Base-by-base conservation (phyloP, 192 early-diverging fungal species). In the Entomortierella beljakovae region DNA sequence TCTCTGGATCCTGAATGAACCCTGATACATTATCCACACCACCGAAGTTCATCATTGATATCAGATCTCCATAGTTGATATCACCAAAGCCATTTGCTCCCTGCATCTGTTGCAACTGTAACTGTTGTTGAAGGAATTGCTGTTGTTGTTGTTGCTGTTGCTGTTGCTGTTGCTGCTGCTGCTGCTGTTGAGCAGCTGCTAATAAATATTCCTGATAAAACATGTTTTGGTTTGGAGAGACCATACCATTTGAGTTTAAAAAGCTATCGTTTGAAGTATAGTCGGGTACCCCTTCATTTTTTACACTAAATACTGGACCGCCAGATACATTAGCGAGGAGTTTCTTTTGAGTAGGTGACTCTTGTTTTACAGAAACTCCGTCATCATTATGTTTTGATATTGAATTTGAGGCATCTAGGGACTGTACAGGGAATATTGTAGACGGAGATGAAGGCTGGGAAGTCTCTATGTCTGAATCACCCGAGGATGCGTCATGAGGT, bases 401-500 rank as follows among this genome's bases (percentile, higher is more conserved):
- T 9, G 64, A 61, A 23, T 62, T 69, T 23, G 65, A 13, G 9
- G 25, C 46, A 9, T 53, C 61, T 2, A 61, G 46, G 23, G 66
- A 33, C 20, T 57, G 54, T 15, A 33, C 28, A 20, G 75, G 67
- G 32, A 79, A 79, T 23, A 79, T 29, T 6, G 67, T 55, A 26
- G 67, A 59, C 13, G 75, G 75, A 25, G 75, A 79, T 9, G 75
- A 70, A 13, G 75, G 75, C 7, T 68, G 66, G 10, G 75, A 79
- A 3, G 66, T 59, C 48, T 79, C 75, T 37, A 70, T 65, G 40
- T 79, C 75, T 10, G 75, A 79, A 40, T 79, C 75, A 6, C 75
- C 75, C 11, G 75, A 79, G n/a, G 75, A 79, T 6, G 66, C 67
- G 32, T 79, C 75, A 28, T 79, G 75, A 28, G 75, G 75, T 11